Evolutionary conservation across 2,329 filamentous ascomycete species (phyloP).

Genomic region (Dendrostoma leiphaemia): DNA sequence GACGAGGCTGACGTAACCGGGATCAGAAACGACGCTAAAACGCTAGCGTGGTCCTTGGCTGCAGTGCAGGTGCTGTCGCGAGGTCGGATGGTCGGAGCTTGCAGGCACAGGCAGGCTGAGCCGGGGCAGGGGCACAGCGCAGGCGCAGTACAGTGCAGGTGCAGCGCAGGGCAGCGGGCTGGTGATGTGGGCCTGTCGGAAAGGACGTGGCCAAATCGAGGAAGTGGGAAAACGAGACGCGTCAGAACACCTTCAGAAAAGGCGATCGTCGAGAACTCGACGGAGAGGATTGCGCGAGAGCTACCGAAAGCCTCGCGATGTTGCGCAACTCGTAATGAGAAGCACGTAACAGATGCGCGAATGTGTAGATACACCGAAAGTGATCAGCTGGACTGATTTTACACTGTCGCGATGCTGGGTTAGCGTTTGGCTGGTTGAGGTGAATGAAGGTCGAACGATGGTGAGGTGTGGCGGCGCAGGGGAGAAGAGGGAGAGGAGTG

Average conservation of each 20-base stretch:
- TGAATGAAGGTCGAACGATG: background rate
- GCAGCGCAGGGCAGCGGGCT: too few relatives aligned
- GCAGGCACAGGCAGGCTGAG: background rate
- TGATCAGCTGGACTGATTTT: conserved; percentile 7
- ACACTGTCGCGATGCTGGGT: conserved; percentile 9
- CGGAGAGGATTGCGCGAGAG: conserved; percentile 38
- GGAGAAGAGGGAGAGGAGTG: too few relatives aligned
- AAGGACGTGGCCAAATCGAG: conserved; percentile 22
- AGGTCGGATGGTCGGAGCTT: conserved; percentile 23
- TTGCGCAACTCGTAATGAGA: conserved; percentile 21
- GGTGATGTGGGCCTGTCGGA: conserved; percentile 30
- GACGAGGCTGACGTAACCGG: conserved; percentile 30
- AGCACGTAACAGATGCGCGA: conserved; percentile 31
- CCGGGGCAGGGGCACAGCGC: conserved; percentile 9
- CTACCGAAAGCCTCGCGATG: conserved; percentile 43
- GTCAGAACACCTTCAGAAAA: conserved; percentile 10
- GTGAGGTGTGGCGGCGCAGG: background rate
- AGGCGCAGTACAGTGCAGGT: too few relatives aligned
- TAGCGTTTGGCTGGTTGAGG: conserved; percentile 7
- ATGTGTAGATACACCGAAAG: conserved; percentile 25
- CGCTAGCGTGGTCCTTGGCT: conserved; percentile 14
- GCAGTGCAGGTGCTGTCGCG: conserved; percentile 18
- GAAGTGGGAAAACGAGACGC: conserved; percentile 5
- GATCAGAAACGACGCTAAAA: conserved; percentile 14
- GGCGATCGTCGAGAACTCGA: too few relatives aligned